Conservation (phyloP, 1,284 basidiomycete genomes). For the Pterulicium gracile region DNA sequence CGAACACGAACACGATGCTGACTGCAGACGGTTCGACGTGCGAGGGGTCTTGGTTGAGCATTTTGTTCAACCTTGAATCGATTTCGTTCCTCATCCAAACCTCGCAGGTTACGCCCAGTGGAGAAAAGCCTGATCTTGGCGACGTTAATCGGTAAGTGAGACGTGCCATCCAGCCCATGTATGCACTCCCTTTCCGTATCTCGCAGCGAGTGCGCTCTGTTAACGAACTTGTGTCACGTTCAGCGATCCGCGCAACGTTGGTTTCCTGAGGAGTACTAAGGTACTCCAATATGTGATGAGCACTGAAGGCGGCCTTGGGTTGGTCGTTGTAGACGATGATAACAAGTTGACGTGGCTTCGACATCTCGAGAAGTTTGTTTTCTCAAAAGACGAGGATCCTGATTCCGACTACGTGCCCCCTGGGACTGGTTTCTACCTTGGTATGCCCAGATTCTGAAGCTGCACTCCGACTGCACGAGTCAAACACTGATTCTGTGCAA, state of each 20-base stretch:
- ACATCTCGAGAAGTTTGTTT: not conserved
- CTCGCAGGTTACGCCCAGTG: conserved; percentile 17
- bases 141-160: conserved; percentile 15
- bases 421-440: conserved; percentile 1
- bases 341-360: not conserved
- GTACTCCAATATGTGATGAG: not conserved
- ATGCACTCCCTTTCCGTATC: conserved; percentile 2
- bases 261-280: not conserved
- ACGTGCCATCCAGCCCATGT: conserved; percentile 22
- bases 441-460: not conserved
- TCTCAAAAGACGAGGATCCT: not conserved
- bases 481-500: not conserved
- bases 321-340: not conserved
- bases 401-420: not conserved
- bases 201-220: not conserved
- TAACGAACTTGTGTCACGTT: not conserved
- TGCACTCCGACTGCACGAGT: not conserved
- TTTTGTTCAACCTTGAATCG: too few species aligned
- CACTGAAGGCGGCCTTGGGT: not conserved
- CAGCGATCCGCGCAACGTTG: not conserved
- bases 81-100: conserved; percentile 12
- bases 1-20: conserved; percentile 16
- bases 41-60: conserved; percentile 9
- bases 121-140: conserved; percentile 9
- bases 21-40: conserved; percentile 21